Evolutionary conservation across 495 filamentous ascomycete species (phyloP).

Genomic region (Neurospora sp.): DNA sequence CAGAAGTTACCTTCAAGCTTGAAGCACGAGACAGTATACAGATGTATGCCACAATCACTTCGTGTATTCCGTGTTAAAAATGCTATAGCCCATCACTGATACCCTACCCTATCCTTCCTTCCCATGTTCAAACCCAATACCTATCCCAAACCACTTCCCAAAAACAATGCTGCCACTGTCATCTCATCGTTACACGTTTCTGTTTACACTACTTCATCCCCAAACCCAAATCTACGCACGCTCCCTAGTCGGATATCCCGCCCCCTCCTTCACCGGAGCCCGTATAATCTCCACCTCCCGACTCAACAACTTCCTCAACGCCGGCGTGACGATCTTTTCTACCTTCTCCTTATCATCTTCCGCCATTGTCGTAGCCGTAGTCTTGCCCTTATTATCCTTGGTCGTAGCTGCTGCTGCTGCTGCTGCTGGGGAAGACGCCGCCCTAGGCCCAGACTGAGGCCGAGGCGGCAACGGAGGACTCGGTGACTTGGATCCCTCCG

Average conservation of each 20-base stretch:
- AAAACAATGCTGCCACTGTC: neutral
- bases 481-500: neutral
- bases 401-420: neutral
- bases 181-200: neutral
- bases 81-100: neutral
- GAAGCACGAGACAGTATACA: neutral
- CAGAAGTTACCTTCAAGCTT: neutral
- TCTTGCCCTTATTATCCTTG: constrained; percentile 7
- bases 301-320: constrained; percentile 66
- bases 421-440: neutral
- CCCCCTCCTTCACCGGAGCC: constrained; percentile 37
- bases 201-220: neutral
- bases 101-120: neutral
- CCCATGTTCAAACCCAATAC: neutral
- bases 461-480: constrained; percentile 1
- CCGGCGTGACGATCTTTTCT: constrained; percentile 65
- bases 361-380: constrained; percentile 8
- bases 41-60: neutral
- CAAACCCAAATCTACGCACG: neutral
- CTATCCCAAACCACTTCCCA: neutral
- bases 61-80: neutral
- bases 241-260: constrained; percentile 14
- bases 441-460: neutral
- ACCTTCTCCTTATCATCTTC: constrained; percentile 24
- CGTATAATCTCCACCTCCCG: constrained; percentile 56